These are phyloP conservation scores for Aspergillus sp. DNA, from an alignment of 2,329 filamentous ascomycete genomes.

Conservation along the genomic window DNA sequence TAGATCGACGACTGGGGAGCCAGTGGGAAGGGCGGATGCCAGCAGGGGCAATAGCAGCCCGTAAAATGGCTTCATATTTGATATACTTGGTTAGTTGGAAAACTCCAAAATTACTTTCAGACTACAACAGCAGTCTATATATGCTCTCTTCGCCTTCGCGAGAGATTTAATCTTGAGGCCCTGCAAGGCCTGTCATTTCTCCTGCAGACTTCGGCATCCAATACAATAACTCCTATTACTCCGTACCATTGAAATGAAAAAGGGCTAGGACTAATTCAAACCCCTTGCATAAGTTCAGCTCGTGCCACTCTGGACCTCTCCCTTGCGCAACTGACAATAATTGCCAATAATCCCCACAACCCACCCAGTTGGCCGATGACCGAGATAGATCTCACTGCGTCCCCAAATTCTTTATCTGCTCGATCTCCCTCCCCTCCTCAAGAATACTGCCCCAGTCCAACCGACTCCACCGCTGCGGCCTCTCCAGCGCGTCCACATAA, in stretches of 20 bases:
- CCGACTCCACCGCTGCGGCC: constrained; percentile 43
- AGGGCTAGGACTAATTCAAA: neutral
- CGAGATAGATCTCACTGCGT: no score
- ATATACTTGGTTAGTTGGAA: neutral
- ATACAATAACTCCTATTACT: neutral
- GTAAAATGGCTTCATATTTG: neutral
- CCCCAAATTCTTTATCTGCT: constrained; percentile 22
- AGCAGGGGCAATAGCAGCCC: neutral
- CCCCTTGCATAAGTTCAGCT: neutral
- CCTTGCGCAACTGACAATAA: neutral
- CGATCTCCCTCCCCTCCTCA: constrained; percentile 26
- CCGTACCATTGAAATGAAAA: neutral
- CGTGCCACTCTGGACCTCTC: neutral
- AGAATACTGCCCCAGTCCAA: constrained; percentile 39
- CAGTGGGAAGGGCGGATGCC: neutral
- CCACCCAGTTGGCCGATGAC: neutral
- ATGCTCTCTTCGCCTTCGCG: neutral
- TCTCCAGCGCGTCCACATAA: constrained; percentile 49
- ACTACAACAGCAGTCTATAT: neutral
- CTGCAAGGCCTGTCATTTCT: neutral
- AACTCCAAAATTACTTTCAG: neutral
- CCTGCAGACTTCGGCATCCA: neutral
- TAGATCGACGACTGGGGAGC: neutral
- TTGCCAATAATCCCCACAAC: neutral
- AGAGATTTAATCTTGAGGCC: neutral